These are phyloP conservation scores for Fusarium incarnatum DNA, from an alignment of 2,329 filamentous ascomycete species.

Conservation along the genomic window DNA sequence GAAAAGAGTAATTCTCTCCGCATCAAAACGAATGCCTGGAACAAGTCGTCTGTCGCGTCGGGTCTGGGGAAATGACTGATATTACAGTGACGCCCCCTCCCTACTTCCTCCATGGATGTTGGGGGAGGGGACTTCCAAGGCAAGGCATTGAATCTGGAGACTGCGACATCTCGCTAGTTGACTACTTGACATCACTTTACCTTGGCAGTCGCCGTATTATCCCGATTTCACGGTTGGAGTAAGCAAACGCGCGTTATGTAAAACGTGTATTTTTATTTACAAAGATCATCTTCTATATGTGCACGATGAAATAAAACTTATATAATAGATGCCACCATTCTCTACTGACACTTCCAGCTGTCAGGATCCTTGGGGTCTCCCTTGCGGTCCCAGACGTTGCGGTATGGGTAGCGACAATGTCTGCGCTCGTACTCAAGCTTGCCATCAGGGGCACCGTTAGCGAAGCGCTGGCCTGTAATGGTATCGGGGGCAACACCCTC, in stretches of 20 bases:
- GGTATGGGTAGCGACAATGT: conserved; percentile 33
- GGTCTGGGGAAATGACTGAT: conserved; percentile 31
- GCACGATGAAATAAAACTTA: conserved; percentile 13
- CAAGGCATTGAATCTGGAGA: conserved; percentile 9
- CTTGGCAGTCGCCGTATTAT: conserved; percentile 16
- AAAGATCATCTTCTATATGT: conserved; percentile 1
- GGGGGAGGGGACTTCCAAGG: conserved; percentile 10
- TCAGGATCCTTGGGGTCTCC: conserved; percentile 9
- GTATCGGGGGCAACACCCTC: conserved; percentile 56
- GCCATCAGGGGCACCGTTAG: conserved; percentile 2
- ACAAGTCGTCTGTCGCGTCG: neutral
- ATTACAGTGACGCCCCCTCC: conserved; percentile 1
- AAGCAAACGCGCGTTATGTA: neutral
- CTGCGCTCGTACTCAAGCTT: conserved; percentile 31
- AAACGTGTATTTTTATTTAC: conserved; percentile 20
- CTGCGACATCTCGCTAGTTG: neutral
- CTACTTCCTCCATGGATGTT: conserved; percentile 8
- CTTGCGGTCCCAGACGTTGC: conserved; percentile 15
- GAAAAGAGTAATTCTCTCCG: neutral
- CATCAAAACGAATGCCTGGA: conserved; percentile 1
- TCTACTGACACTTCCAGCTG: conserved; percentile 29
- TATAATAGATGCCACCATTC: neutral
- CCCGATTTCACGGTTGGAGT: neutral
- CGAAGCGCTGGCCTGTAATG: conserved; percentile 50
- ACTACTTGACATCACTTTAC: conserved; percentile 21